Conservation (phyloP, 768 basidiomycete species). For the Infundibulicybe gibba region DNA sequence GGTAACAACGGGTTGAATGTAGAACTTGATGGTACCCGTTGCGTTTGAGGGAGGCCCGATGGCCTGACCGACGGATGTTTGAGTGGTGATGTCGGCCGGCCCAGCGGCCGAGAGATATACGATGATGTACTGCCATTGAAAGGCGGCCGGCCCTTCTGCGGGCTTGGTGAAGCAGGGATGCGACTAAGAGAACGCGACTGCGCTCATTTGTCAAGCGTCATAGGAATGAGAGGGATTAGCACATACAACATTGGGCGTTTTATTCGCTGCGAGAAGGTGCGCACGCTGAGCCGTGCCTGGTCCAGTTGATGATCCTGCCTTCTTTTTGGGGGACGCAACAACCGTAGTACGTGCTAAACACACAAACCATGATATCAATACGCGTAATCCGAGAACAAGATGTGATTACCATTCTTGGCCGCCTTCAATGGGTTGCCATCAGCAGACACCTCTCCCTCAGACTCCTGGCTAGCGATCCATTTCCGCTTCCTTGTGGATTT, state of each 20-base stretch:
- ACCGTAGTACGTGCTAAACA: constrained; percentile 39
- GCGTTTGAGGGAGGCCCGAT: constrained; percentile 14
- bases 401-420: constrained; percentile 51
- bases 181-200: constrained; percentile 32
- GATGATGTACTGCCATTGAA: constrained; percentile 32
- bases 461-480: constrained; percentile 67
- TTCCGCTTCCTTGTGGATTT: constrained; percentile 71
- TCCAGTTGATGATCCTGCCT: constrained; percentile 42
- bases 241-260: constrained; percentile 40
- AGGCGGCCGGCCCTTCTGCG: constrained; percentile 42
- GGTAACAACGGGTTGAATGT: constrained; percentile 73
- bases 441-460: constrained; percentile 35
- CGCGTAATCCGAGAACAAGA: too few relatives aligned
- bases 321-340: constrained; percentile 51
- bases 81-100: constrained; percentile 48
- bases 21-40: constrained; percentile 54
- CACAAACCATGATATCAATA: too few relatives aligned
- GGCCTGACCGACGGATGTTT: constrained; percentile 36
- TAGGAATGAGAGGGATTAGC: background rate
- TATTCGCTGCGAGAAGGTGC: constrained; percentile 35
- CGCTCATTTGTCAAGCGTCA: background rate
- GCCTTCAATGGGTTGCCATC: constrained; percentile 34
- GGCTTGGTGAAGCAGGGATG: constrained; percentile 37
- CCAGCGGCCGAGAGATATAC: constrained; percentile 25
- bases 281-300: constrained; percentile 51